Evolutionary conservation across 1,284 basidiomycete genomes (phyloP).

Genomic region (Trichosporon sp.): DNA sequence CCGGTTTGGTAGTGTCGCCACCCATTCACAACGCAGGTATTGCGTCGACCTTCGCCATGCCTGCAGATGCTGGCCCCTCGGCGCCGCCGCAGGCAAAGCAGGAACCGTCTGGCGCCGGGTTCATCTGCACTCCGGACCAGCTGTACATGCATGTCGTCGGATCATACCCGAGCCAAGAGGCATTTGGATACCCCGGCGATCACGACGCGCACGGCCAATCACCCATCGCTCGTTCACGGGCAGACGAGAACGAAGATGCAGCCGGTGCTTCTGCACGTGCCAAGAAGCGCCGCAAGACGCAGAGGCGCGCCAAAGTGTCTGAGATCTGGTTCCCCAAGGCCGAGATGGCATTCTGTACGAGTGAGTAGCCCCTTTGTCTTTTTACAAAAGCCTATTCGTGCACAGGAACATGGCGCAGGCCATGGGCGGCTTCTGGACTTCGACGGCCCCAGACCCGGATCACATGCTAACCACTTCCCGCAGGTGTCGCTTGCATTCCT

Average conservation of each 20-base stretch:
- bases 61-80: constrained; percentile 1
- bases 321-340: constrained; percentile 23
- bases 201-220: constrained; percentile 12
- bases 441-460: not conserved
- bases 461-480: constrained; percentile 3
- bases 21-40: not conserved
- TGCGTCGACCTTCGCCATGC: not conserved
- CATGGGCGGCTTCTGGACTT: not conserved
- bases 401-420: not conserved
- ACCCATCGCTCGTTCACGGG: constrained; percentile 1
- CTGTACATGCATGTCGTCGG: constrained; percentile 20
- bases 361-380: constrained; percentile 13
- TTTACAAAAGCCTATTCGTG: not conserved
- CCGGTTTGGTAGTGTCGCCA: not conserved
- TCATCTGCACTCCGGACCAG: constrained; percentile 10
- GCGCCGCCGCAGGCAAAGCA: not conserved
- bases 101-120: not conserved
- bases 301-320: constrained; percentile 16
- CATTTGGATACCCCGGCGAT: constrained; percentile 12
- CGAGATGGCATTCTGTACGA: constrained; percentile 22
- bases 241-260: constrained; percentile 4
- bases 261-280: constrained; percentile 13
- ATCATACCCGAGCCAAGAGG: constrained; percentile 11
- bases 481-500: constrained; percentile 26
- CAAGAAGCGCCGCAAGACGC: constrained; percentile 22